Evolutionary conservation across 768 basidiomycete species (phyloP), one percentile per base, ranked within the genome.

Genomic region (Macrolepiota dolichaula): DNA sequence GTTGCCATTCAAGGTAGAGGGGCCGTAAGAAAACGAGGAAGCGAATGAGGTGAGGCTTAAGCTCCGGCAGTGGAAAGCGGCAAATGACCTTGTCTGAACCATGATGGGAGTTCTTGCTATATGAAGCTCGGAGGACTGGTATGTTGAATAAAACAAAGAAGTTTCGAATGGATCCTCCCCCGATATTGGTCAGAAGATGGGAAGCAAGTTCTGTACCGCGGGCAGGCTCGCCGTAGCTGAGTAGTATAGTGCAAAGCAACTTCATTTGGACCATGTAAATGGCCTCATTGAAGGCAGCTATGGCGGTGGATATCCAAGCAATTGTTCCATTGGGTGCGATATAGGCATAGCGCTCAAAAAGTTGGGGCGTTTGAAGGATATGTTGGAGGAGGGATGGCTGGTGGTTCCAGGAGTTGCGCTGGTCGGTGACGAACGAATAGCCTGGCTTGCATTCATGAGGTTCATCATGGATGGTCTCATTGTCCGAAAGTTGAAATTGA

Each of bases 141-240:
- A 40, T n/a, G 38, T 40, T 40, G 38, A 40, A 40, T 6, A 40
- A 9, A 13, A 40, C 11, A 2, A 40, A 40, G 15, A 40, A 40
- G 38, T 40, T 40, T 13, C 38, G 38, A 13, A 40, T 40, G 12
- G 38, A 40, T 12, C 38, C 38, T 2, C 38, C 38, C 17, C 7
- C 7, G 5, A 40, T n/a, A 12, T 40, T 40, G 38, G 38, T 12
- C n/a, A 67, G 24, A 5, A 66, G 27, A 38, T 64, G 55, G n/a
- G 60, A 62, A 0, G 62, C 65, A 15, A 66, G 10, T 44, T 69
- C 68, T 3, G 63, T 66, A 3, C 63, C 64, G 32, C 65, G 52
- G 2, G 61, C 65, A 1, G 66, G 65, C 49, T 65, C 65, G 4
- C 67, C 63, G 9, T 53, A 59, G 36, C 29, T 58, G 24, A 63